Evolutionary conservation across 208 protist species (phyloP).

Genomic region (Wallacemonas sp.): DNA sequence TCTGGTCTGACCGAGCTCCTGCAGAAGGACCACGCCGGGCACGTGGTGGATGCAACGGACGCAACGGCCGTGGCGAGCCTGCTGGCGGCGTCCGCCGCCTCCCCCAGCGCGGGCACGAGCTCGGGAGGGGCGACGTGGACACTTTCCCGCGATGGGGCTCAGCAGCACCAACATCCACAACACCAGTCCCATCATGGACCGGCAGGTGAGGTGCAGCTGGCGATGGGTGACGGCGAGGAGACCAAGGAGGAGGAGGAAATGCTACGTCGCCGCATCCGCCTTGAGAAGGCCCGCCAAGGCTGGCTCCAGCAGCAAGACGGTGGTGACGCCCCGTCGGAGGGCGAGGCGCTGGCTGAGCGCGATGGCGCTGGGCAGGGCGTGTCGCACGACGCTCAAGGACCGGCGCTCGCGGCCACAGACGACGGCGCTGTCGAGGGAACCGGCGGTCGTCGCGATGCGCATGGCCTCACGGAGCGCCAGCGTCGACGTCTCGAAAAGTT

Average conservation of each 20-base stretch:
- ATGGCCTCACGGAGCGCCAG: constrained; percentile 2
- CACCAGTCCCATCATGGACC: too few species aligned
- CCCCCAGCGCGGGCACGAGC: background rate
- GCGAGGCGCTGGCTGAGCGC: too few species aligned
- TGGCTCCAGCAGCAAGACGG: background rate
- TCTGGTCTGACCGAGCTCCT: constrained; percentile 66
- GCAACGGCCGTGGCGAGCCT: background rate
- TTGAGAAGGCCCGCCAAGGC: constrained; percentile 17
- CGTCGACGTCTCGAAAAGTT: constrained; percentile 5
- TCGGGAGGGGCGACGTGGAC: background rate
- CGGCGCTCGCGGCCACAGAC: too few species aligned
- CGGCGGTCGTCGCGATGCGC: constrained; percentile 19
- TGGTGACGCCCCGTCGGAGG: too few species aligned
- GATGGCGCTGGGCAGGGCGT: too few species aligned
- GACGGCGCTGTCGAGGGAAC: too few species aligned
- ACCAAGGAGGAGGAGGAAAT: constrained; percentile 21
- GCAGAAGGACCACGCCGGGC: constrained; percentile 40
- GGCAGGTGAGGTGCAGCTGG: background rate
- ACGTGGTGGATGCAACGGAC: constrained; percentile 8
- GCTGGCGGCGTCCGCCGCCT: background rate
- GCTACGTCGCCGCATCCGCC: constrained; percentile 19
- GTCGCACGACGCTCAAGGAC: too few species aligned
- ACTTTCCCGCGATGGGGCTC: background rate
- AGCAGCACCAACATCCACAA: too few species aligned
- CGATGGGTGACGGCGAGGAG: constrained; percentile 3